Base-by-base conservation (phyloP, 257 asterid genomes). In the Solanum rostratum region DNA sequence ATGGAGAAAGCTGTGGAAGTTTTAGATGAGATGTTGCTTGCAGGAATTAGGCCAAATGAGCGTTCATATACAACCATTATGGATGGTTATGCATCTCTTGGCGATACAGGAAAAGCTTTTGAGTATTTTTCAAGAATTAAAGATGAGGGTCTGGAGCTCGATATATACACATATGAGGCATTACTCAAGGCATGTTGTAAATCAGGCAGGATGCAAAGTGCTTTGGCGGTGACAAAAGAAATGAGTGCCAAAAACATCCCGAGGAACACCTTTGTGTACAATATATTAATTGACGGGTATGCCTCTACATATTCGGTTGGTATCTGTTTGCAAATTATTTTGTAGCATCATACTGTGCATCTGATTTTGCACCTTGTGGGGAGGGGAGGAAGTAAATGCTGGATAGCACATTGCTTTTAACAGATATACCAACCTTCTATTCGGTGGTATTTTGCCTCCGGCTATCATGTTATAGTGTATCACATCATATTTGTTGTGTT, bases 131-230 rank as follows among this genome's bases (percentile, higher is more conserved):
- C 96, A 5, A 97, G 87, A 89, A 79, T 94, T 12, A 95, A 95
- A 88, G 89, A 83, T 8, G 99, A 95, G 85, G 99, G 98, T 53
- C 93, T 97, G 63, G 94, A 94, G 89, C 93, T 97, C 53, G 99
- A 97, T 80, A 97, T 95, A 57, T 97, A 88, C 66, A 91, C 94
- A 2, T 97, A 94, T 4, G 98, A 95, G 92, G 99, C 99, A 63
- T 91, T 97, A 83, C 99, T 97, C 89, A 95, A 95, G 95, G 98
- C 99, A 55, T 97, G 98, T 83, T 97, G 99, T 86, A 97, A 97
- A 91, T 73, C 99, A 54, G 99, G 99, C 90, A 93, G 99, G 92
- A 97, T 97, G 98, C 99, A 97, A 87, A 95, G 99, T 88, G 99
- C 99, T 90, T 89, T 97, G 91, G 98, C 97, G 39, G 97, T 97